Percentiles rank a stretch among this genome's conserved stretches.
Conservation (phyloP, 2,329 filamentous ascomycete genomes). For the Curvularia sp. region DNA sequence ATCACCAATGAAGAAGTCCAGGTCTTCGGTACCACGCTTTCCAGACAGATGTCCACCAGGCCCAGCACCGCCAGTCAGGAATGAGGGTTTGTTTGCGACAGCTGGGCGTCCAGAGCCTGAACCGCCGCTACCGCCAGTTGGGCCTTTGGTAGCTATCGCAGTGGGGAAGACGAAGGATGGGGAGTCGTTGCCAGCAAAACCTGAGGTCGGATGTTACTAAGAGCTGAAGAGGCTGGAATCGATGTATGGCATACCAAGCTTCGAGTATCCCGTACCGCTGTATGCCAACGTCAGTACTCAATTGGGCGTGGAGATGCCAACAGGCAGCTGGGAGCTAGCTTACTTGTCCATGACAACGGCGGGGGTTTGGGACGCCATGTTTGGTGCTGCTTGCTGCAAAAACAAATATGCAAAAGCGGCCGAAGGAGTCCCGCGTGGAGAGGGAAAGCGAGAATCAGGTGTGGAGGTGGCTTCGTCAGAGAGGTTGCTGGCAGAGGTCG, state of each 20-base stretch:
- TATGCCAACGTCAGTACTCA: constrained; percentile 50
- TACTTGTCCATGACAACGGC: constrained; percentile 99
- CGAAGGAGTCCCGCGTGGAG: constrained; percentile 27
- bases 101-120: constrained; percentile 87
- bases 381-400: constrained; percentile 41
- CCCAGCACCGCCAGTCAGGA: constrained; percentile 88
- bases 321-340: constrained; percentile 62
- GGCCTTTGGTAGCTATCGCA: constrained; percentile 93
- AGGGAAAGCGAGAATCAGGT: constrained; percentile 33
- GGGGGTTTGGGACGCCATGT: constrained; percentile 97
- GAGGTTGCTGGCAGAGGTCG: constrained; percentile 42
- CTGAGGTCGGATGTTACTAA: constrained; percentile 60
- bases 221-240: constrained; percentile 8
- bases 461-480: constrained; percentile 39
- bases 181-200: constrained; percentile 98
- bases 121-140: constrained; percentile 71
- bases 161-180: constrained; percentile 99
- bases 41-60: constrained; percentile 80
- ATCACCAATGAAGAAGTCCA: constrained; percentile 99
- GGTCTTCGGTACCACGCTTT: constrained; percentile 95
- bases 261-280: constrained; percentile 99
- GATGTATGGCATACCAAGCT: constrained; percentile 76
- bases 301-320: constrained; percentile 37
- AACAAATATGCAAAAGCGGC: constrained; percentile 30
- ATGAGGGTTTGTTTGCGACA: constrained; percentile 93